Conservation (phyloP, 306 rosid genomes). For the Prunus campanulata region DNA sequence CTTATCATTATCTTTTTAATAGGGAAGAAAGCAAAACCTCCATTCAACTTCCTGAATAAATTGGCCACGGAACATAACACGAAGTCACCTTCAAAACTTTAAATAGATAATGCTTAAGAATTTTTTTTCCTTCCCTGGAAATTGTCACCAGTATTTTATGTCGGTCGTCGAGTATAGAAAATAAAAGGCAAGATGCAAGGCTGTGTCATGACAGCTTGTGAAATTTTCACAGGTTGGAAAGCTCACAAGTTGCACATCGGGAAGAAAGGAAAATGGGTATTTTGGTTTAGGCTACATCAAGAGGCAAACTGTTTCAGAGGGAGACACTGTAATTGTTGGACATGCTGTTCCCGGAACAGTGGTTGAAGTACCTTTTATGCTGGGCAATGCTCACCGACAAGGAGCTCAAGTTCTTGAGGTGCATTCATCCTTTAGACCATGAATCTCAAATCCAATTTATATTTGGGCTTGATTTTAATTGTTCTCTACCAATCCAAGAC, state of each 20-base stretch:
- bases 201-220: slow-evolving; percentile 3
- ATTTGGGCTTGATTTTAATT: not conserved
- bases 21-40: not conserved
- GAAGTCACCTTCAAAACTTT: not conserved
- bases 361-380: slow-evolving; percentile 73
- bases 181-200: slow-evolving; percentile 7
- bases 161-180: not conserved
- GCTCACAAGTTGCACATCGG: slow-evolving; percentile 75
- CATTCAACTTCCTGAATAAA: not conserved
- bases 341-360: slow-evolving; percentile 58
- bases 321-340: slow-evolving; percentile 62
- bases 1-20: not conserved
- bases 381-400: slow-evolving; percentile 50
- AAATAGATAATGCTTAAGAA: not conserved
- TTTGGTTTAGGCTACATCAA: slow-evolving; percentile 85
- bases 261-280: slow-evolving; percentile 62
- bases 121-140: not conserved
- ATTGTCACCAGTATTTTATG: not conserved
- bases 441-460: not conserved
- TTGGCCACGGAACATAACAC: not conserved
- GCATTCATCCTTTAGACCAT: not conserved
- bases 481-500: slow-evolving; percentile 11
- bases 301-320: slow-evolving; percentile 65
- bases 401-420: slow-evolving; percentile 39
- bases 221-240: slow-evolving; percentile 69